Base-by-base conservation (phyloP, 2,329 filamentous ascomycete genomes). In the Tolypocladium tropicale region DNA sequence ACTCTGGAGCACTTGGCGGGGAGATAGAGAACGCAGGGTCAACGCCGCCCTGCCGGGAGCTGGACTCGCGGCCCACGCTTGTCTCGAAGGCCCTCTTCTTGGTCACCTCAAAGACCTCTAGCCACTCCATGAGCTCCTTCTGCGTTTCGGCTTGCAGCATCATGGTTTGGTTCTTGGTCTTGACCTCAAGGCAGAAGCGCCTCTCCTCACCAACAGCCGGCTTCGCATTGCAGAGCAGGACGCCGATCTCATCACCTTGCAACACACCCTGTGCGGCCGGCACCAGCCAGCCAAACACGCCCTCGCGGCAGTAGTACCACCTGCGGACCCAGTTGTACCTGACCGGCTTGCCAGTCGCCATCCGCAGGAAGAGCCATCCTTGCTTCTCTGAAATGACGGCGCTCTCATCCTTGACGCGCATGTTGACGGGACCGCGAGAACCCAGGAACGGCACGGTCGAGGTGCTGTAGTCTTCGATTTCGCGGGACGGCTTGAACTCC, bases 111-210 rank as follows among this genome's bases (percentile, higher is more conserved):
- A 99, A 96, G 0, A 93, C 86, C 61, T 89, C 84, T 55, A 99
- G 84, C 94, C 94, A 99, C 64, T 95, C 89, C 57, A 89, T 91
- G n/a, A 99, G 80, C 67, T 97, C 90, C 53, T 76, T 78, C 68
- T 99, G 94, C 0, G 90, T 96, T 69, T 99, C 94, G 5, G 93
- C 89, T 72, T 99, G 94, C 3, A 99, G 78, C 57, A 96, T 76
- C 60, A 96, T 85, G 53, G 86, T 94, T 60, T 89, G 89, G 65
- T 90, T 95, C 71, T 96, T 99, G 2, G 94, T 99, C 77, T 97
- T 99, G 65, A 99, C 88, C 72, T 99, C 94, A 65, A 99, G 96
- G 69, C 94, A 97, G 72, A 97, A 99, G 18, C 94, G 83, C 41
- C 94, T 84, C 66, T 99, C 94, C 72, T 99, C 94, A 62, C 90